These are phyloP conservation scores for Cytospora piceicola DNA, from an alignment of 2,329 filamentous ascomycete genomes.

Conservation along the genomic window DNA sequence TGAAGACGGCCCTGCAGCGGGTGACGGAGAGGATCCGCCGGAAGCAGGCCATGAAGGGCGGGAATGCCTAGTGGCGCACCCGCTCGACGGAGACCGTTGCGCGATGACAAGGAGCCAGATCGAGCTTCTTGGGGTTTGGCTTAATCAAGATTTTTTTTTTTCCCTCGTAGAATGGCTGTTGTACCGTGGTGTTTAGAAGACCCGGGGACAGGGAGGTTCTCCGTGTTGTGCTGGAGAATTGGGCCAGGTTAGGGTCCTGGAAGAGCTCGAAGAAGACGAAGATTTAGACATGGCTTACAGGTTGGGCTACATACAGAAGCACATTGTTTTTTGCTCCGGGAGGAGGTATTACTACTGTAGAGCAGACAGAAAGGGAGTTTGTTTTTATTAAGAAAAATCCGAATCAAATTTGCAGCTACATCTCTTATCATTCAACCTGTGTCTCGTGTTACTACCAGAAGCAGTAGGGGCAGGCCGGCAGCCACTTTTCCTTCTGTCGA, in stretches of 20 bases:
- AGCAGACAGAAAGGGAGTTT: not conserved
- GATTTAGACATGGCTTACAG: not conserved
- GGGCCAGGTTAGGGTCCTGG: not conserved
- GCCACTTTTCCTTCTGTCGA: no score
- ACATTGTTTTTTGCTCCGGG: not conserved
- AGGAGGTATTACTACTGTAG: not conserved
- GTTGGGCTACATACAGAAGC: not conserved
- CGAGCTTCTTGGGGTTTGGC: not conserved
- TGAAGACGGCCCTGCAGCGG: conserved; percentile 68
- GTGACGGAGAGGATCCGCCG: conserved; percentile 64
- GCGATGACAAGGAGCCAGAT: not conserved
- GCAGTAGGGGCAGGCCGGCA: not conserved
- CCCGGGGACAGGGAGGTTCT: no score
- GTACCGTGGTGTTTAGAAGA: not conserved
- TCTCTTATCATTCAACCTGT: not conserved
- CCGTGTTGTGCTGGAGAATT: not conserved
- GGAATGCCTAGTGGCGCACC: conserved; percentile 31
- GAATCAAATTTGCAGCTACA: not conserved
- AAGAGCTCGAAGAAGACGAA: not conserved
- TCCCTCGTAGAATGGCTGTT: not conserved
- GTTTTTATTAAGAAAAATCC: not conserved
- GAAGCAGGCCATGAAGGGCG: conserved; percentile 60
- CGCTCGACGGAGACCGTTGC: not conserved
- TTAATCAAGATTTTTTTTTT: not conserved
- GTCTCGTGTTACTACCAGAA: not conserved